phyloP scores from a whole-genome alignment of 352 stramenopile species.

The Pythium guiyangense region DNA sequence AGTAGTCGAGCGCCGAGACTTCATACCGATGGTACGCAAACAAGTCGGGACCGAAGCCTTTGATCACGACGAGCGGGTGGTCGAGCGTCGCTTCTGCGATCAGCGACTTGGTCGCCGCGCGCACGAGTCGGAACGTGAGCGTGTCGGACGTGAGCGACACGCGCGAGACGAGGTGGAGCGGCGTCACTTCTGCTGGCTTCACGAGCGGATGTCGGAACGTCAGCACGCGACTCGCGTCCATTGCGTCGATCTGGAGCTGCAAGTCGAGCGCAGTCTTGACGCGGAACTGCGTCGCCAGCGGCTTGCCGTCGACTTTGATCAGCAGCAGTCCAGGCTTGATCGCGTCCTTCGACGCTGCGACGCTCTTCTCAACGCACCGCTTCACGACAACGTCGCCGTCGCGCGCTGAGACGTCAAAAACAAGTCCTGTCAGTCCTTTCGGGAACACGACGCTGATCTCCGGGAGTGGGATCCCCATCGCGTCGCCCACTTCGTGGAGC shows the following conservation, averaged over 20 bases:
- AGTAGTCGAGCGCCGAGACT: conserved; percentile 64
- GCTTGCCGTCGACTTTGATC: conserved; percentile 65
- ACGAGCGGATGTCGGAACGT: conserved; percentile 78
- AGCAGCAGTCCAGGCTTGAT: conserved; percentile 72
- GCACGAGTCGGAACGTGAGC: conserved; percentile 67
- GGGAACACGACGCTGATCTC: conserved; percentile 78
- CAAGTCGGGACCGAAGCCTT: conserved; percentile 68
- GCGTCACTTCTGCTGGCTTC: conserved; percentile 50
- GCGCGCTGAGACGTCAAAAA: conserved; percentile 33
- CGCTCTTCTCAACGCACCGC: conserved; percentile 39
- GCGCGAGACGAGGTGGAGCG: conserved; percentile 41
- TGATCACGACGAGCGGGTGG: conserved; percentile 45
- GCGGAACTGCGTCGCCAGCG: conserved; percentile 38
- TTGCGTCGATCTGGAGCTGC: conserved; percentile 48
- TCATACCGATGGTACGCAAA: conserved; percentile 84
- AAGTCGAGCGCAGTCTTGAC: conserved; percentile 53
- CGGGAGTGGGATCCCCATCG: conserved; percentile 70
- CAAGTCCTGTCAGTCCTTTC: conserved; percentile 55
- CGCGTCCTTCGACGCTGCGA: conserved; percentile 54
- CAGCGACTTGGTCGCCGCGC: conserved; percentile 52
- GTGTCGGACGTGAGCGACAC: conserved; percentile 50
- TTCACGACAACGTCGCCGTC: conserved; percentile 42
- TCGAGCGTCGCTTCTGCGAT: conserved; percentile 56
- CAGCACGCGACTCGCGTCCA: conserved; percentile 45
- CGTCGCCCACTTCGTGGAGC: conserved; percentile 65